Base-by-base conservation (phyloP, 495 filamentous ascomycete species). In the Peziza echinospora region DNA sequence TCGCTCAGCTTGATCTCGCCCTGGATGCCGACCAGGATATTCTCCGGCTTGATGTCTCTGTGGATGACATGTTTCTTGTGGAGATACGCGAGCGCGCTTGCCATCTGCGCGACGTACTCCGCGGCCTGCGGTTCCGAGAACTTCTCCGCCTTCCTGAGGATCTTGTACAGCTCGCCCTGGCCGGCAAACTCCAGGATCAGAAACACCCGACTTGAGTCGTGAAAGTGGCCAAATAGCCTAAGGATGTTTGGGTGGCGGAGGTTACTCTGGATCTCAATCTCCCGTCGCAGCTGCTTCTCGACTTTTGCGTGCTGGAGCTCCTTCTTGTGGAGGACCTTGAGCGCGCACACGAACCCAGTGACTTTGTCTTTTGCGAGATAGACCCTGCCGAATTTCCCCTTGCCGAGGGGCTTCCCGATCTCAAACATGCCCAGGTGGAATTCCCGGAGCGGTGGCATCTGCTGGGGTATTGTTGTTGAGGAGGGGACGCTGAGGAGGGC, bases 61-160 rank as follows among this genome's bases (percentile, higher is more conserved):
- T 97, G 89, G 66, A 97, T 97, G 53, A 97, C 84, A 60, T 97
- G 89, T 67, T 97, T 96, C 60, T 82, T 83, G 65, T 97, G 89
- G 21, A 96, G 67, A 54, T 96, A 96, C 49, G 74, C 76, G 53
- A 97, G 65, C 21, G 89, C 89, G 40, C 81, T 77, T 17, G 91
- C 83, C 91, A 97, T 96, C 64, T 97, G 89, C n/a, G 87, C 91
- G 51, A 94, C 82, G 58, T 93, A 97, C 64, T 89, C 56, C 23
- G 87, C 85, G 39, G 91, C 91, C 62, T 87, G 89, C 80, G 83
- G 87, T 62, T 97, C 89, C 7, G 86, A 80, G 58, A 97, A 97
- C 28, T 77, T 73, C 60, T 74, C 72, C 62, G 92, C 89, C 53
- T 78, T 77, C 19, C 85, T 75, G 49, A 97, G 70, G 63, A 94